Evolutionary conservation across 148 eudicot species (phyloP), one percentile per base, ranked within the genome.

Genomic region (Amaranthus palmeri): DNA sequence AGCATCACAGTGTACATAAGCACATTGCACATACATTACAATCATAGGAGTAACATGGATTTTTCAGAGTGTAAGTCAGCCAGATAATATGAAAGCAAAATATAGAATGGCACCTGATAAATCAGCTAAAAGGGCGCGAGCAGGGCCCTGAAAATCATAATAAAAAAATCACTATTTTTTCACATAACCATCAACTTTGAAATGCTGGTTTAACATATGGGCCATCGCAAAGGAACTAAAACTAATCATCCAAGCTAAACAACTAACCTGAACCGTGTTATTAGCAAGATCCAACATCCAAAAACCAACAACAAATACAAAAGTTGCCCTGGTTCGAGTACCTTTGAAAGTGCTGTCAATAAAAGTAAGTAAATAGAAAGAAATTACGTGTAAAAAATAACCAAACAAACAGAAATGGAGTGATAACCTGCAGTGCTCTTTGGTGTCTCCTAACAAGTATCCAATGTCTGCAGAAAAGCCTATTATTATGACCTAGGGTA

Each of bases 401-500:
- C 52, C 8, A 74, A 53, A 10, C 41, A 48, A 54, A 47, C 36
- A 63, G 57, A 56, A 70, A 74, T 68, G 73, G n/a, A 63, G 44
- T 50, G 74, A 42, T 70, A 77, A 95, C 97, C 93, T 87, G 96
- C 98, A 95, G 80, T 88, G 84, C 81, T 95, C 98, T 77, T 88
- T 89, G 7, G 98, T 85, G 78, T 95, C 98, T 74, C 98, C 98
- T 77, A 95, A 77, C 42, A 89, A 58, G 82, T 89, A 89, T 76
- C 98, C 98, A 77, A 95, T 88, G 91, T 95, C 98, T 83, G 98
- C 98, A 85, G 98, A 89, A 88, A 84, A 93, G 77, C 96, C 98
- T 73, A 93, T 93, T 61, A 89, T 85, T 85, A 90, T 87, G 88
- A 93, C 98, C 98, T 93, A 84, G 75, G 86, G 77, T 77, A 61